Evolutionary conservation across 495 filamentous ascomycete genomes (phyloP).

Genomic region (Bacidia rubella): DNA sequence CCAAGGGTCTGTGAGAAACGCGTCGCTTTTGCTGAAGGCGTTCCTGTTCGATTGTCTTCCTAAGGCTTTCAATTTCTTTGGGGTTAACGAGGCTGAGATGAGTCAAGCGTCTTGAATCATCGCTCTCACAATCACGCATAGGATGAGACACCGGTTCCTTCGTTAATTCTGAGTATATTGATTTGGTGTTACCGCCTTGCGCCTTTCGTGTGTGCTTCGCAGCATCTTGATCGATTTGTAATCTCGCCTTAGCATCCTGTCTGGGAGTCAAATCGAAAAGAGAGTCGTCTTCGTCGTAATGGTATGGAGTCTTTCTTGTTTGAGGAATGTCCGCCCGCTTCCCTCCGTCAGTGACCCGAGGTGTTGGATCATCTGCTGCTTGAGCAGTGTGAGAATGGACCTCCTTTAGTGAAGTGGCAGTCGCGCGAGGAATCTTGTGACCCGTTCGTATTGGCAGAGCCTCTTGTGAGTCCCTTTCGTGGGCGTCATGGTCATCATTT

Average conservation of each 20-base stretch:
- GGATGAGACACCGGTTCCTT: background rate
- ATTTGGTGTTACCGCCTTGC: background rate
- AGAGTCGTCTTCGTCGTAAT: background rate
- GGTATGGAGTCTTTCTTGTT: no score
- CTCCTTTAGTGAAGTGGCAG: no score
- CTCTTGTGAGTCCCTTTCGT: conserved; percentile 2
- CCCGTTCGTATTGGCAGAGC: background rate
- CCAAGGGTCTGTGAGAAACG: conserved; percentile 1
- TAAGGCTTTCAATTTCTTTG: conserved; percentile 34
- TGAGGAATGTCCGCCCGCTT: no score
- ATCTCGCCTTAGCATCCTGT: background rate
- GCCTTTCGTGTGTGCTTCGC: background rate
- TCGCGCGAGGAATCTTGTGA: background rate
- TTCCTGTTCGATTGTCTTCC: conserved; percentile 38
- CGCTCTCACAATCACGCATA: background rate
- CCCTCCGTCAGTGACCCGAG: no score
- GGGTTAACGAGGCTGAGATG: conserved; percentile 36
- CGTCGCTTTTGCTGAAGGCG: conserved; percentile 34
- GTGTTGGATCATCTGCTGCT: no score
- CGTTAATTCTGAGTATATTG: background rate
- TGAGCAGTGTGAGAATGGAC: no score
- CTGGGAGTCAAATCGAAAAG: conserved; percentile 3
- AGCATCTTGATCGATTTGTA: background rate
- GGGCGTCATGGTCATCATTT: background rate
- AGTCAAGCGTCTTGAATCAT: conserved; percentile 27